Percentiles rank a stretch among this genome's conserved stretches.
Conservation (phyloP, 225 moss, liverwort and hornwort genomes). For the Bryum argenteum region DNA sequence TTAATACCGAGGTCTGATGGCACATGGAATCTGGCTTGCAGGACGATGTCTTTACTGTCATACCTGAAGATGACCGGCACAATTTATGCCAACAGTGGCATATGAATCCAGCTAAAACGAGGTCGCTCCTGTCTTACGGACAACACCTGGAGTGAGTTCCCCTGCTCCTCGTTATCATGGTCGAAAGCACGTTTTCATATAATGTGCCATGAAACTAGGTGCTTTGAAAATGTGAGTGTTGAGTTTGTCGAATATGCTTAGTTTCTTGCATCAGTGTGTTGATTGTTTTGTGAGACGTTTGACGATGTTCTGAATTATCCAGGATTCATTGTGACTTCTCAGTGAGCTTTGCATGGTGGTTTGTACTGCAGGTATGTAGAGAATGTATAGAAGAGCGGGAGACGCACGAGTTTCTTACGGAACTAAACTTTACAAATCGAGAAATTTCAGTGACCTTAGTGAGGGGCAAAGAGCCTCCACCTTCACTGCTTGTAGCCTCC, state of each 20-base stretch:
- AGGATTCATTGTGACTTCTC: not conserved
- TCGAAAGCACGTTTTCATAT: not conserved
- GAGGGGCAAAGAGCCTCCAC: constrained; percentile 92
- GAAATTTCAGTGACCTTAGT: constrained; percentile 95
- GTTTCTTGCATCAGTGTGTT: constrained; percentile 7
- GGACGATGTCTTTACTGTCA: constrained; percentile 87
- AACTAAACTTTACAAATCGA: constrained; percentile 74
- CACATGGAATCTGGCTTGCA: constrained; percentile 41
- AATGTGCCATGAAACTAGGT: not conserved
- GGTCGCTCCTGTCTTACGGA: constrained; percentile 68
- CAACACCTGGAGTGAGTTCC: constrained; percentile 77
- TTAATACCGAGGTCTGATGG: not conserved
- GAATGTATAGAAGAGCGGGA: constrained; percentile 95
- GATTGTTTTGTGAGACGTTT: not conserved
- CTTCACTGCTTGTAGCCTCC: constrained; percentile 83
- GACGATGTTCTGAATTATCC: not conserved
- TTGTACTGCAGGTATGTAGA: constrained; percentile 75
- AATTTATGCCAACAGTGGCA: constrained; percentile 92
- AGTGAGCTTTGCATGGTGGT: constrained; percentile 29
- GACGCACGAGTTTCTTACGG: constrained; percentile 77
- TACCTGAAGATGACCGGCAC: constrained; percentile 87
- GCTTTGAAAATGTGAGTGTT: not conserved
- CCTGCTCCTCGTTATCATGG: constrained; percentile 5
- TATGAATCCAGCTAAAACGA: constrained; percentile 75
- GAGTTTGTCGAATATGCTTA: not conserved